A percentile compares a stretch with the other conserved stretches of the same genome.
These are phyloP conservation scores for Rhodotorula mucilaginosa DNA, from an alignment of 1,284 basidiomycete genomes.

Conservation along the genomic window DNA sequence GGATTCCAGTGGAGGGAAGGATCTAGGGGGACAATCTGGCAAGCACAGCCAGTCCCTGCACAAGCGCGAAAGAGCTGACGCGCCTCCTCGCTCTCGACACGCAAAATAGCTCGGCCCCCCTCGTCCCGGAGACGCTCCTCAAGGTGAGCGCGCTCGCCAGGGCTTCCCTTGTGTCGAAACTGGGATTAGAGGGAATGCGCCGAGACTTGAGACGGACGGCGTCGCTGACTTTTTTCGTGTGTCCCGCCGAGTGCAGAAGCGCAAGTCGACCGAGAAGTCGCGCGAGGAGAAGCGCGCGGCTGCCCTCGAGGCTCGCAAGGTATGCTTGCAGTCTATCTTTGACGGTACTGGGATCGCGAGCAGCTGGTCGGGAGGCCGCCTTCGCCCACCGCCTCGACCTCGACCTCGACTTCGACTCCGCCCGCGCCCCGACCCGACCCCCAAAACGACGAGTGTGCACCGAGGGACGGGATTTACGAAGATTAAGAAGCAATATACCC, in stretches of 20 bases:
- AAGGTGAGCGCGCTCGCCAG: constrained; percentile 53
- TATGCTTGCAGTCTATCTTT: constrained; percentile 47
- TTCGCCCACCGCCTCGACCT: not conserved
- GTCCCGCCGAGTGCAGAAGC: constrained; percentile 59
- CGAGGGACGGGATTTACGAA: constrained; percentile 44
- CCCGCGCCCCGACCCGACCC: too few species aligned
- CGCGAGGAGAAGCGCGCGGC: constrained; percentile 90
- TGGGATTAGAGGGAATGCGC: too few species aligned
- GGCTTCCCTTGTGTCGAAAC: too few species aligned
- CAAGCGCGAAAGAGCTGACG: not conserved
- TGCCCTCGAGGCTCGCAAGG: constrained; percentile 86
- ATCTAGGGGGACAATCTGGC: too few species aligned
- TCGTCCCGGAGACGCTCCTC: constrained; percentile 97
- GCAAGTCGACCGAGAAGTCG: constrained; percentile 96
- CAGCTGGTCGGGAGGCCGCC: not conserved
- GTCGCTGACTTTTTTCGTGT: not conserved
- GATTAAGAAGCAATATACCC: constrained; percentile 72
- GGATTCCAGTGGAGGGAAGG: too few species aligned
- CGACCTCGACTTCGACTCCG: not conserved
- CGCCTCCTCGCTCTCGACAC: not conserved
- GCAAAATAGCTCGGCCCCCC: constrained; percentile 52
- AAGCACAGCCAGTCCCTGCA: too few species aligned
- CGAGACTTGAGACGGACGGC: not conserved
- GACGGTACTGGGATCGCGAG: too few species aligned
- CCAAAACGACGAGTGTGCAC: constrained; percentile 2